These are phyloP conservation scores for Ilyonectria robusta DNA, from an alignment of 2,329 filamentous ascomycete genomes.

Conservation along the genomic window DNA sequence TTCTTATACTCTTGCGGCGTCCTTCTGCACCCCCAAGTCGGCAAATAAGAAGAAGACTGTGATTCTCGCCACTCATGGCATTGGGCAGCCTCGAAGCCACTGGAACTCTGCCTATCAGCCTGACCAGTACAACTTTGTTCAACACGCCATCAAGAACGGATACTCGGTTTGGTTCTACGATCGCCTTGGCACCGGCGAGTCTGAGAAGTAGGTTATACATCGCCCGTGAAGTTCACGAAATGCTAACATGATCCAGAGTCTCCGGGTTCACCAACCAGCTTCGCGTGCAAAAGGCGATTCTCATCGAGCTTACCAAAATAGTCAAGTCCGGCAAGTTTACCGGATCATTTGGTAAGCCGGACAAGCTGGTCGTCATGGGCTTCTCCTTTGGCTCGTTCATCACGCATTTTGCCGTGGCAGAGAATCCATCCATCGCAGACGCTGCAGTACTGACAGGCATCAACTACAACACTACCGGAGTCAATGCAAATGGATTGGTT, in stretches of 20 bases:
- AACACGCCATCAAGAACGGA: conserved; percentile 32
- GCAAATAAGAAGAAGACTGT: conserved; percentile 25
- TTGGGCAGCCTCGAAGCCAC: conserved; percentile 36
- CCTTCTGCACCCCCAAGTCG: conserved; percentile 33
- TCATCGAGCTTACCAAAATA: conserved; percentile 31
- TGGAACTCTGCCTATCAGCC: conserved; percentile 38
- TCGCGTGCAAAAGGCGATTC: conserved; percentile 34
- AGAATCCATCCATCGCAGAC: conserved; percentile 31
- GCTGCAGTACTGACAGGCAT: conserved; percentile 32
- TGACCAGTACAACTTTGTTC: conserved; percentile 37
- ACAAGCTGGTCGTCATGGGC: conserved; percentile 34
- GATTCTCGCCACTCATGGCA: conserved; percentile 34
- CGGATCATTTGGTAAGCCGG: conserved; percentile 29
- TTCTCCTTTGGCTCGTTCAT: conserved; percentile 39
- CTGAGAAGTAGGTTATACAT: conserved; percentile 18
- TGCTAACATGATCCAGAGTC: conserved; percentile 18
- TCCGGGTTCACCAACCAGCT: conserved; percentile 37
- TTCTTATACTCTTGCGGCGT: conserved; percentile 34
- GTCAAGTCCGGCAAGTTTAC: conserved; percentile 34
- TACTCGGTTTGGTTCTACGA: conserved; percentile 41
- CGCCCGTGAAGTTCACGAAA: rapidly evolving
- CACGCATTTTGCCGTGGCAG: conserved; percentile 35
- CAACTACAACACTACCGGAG: conserved; percentile 33
- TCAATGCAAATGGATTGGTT: conserved; percentile 30
- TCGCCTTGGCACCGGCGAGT: conserved; percentile 33